A percentile compares a stretch with the other conserved stretches of the same genome.
These are phyloP conservation scores for Anisodus acutangulus DNA, from an alignment of 257 asterid genomes.

Conservation along the genomic window DNA sequence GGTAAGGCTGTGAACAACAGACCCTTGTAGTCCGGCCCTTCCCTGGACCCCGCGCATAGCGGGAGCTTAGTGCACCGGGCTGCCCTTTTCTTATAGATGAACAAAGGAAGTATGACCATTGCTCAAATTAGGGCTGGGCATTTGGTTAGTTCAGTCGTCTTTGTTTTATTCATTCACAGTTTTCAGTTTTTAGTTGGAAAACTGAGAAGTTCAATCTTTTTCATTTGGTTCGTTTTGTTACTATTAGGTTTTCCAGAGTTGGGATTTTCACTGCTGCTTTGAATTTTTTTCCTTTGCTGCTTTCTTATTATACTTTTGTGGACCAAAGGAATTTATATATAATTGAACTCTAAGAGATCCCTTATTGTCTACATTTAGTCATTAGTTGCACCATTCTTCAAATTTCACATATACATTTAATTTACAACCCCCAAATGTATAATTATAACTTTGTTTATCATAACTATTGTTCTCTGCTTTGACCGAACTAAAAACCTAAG, in stretches of 20 bases:
- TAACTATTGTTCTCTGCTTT: slow-evolving; percentile 11
- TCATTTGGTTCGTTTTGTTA: slow-evolving; percentile 10
- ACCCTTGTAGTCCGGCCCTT: no score
- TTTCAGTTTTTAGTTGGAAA: slow-evolving; percentile 4
- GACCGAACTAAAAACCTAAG: background rate
- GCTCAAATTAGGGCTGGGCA: background rate
- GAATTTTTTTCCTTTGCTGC: background rate
- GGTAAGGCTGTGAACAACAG: no score
- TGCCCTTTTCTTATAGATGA: background rate
- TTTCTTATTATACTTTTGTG: background rate
- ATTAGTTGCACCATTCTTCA: slow-evolving; percentile 18
- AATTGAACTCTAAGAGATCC: slow-evolving; percentile 14
- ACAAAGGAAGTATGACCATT: slow-evolving; percentile 16
- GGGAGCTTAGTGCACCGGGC: no score
- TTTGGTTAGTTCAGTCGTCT: slow-evolving; percentile 6
- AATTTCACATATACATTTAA: background rate
- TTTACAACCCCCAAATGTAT: background rate
- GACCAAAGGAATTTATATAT: background rate
- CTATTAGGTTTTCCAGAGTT: background rate
- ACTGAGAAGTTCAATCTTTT: background rate
- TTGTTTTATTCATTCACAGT: background rate
- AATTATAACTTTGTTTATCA: background rate
- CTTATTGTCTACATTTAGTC: slow-evolving; percentile 2
- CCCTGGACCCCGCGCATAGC: no score
- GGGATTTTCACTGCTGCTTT: background rate